Percentiles rank a stretch among this genome's conserved stretches.
Evolutionary conservation across 1,284 basidiomycete genomes (phyloP).

Genomic region (Quambalaria eucalypti): DNA sequence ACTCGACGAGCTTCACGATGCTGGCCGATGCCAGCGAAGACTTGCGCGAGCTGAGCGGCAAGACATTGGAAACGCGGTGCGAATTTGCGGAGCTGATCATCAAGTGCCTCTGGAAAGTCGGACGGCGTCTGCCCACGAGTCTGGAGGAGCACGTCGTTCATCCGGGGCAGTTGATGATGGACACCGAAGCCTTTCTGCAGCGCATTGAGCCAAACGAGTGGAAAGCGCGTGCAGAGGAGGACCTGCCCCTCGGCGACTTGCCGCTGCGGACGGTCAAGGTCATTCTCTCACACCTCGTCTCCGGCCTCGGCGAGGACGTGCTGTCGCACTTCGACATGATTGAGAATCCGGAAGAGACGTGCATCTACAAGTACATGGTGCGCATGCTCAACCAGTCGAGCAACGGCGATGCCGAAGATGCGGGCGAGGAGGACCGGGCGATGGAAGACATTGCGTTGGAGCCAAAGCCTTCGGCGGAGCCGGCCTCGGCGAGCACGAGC

Average conservation of each 20-base stretch:
- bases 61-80: slow-evolving; percentile 50
- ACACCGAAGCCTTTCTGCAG: slow-evolving; percentile 87
- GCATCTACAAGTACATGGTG: slow-evolving; percentile 40
- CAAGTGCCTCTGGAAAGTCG: slow-evolving; percentile 98
- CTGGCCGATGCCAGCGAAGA: slow-evolving; percentile 76
- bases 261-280: slow-evolving; percentile 86
- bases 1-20: slow-evolving; percentile 73
- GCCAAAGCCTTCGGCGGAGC: no score
- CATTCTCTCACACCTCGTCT: slow-evolving; percentile 48
- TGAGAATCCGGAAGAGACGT: slow-evolving; percentile 33
- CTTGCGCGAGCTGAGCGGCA: slow-evolving; percentile 57
- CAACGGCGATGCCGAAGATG: slow-evolving; percentile 49
- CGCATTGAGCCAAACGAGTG: slow-evolving; percentile 91
- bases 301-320: slow-evolving; percentile 31
- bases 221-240: slow-evolving; percentile 78
- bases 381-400: slow-evolving; percentile 28
- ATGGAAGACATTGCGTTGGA: no score
- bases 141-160: slow-evolving; percentile 70
- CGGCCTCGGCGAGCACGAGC: background rate
- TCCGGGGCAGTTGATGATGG: slow-evolving; percentile 79
- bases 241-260: slow-evolving; percentile 90
- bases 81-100: slow-evolving; percentile 91
- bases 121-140: slow-evolving; percentile 84
- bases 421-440: slow-evolving; percentile 64
- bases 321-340: slow-evolving; percentile 34